Conservation (phyloP, 805 yeast genomes). For the Spathaspora passalidarum region DNA sequence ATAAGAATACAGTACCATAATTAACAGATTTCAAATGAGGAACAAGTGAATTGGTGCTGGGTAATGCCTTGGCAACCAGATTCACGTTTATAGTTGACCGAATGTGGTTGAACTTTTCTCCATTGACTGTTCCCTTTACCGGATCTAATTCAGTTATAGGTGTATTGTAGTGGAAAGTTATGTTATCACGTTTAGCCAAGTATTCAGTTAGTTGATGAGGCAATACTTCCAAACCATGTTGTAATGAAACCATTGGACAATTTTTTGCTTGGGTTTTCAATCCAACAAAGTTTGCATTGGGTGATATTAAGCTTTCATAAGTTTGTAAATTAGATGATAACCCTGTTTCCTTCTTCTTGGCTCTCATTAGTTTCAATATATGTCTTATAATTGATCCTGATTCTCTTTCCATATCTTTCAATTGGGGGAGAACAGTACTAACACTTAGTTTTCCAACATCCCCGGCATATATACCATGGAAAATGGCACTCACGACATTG, state of each 20-base stretch:
- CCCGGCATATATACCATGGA: conserved; percentile 85
- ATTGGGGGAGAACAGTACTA: conserved; percentile 50
- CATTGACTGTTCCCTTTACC: conserved; percentile 13
- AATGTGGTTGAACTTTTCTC: conserved; percentile 48
- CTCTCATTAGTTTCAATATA: conserved; percentile 12
- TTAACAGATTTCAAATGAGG: conserved; percentile 20
- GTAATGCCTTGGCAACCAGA: conserved; percentile 32
- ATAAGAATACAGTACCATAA: conserved; percentile 57
- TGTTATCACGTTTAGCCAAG: conserved; percentile 38
- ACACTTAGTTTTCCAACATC: conserved; percentile 68
- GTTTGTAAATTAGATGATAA: conserved; percentile 5
- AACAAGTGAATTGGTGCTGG: conserved; percentile 14
- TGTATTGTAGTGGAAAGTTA: conserved; percentile 32
- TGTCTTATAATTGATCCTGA: conserved; percentile 58
- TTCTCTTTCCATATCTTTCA: conserved; percentile 56
- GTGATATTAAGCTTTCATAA: conserved; percentile 7
- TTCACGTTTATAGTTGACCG: conserved; percentile 56
- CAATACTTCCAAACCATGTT: conserved; percentile 54
- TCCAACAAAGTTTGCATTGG: conserved; percentile 29
- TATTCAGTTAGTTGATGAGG: conserved; percentile 42
- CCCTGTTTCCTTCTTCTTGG: not conserved
- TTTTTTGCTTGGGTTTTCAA: conserved; percentile 40
- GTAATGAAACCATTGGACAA: conserved; percentile 61
- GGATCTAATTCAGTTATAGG: conserved; percentile 20
- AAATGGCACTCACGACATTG: conserved; percentile 73